Percentiles rank a stretch among this genome's conserved stretches.
These are phyloP conservation scores for Xylaria venustula DNA, from an alignment of 495 filamentous ascomycete genomes.

Conservation along the genomic window DNA sequence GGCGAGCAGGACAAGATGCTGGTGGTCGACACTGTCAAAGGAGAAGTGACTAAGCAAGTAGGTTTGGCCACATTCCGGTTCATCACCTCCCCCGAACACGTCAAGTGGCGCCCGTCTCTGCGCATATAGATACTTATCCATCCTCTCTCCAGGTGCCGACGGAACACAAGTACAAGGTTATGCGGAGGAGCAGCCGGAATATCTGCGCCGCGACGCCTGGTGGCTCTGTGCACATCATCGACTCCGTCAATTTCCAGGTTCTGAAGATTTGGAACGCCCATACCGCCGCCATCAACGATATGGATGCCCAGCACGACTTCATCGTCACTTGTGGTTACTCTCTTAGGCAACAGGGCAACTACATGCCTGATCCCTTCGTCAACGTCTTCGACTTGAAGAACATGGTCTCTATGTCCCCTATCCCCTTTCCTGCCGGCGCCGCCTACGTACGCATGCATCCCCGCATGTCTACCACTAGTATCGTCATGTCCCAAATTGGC, in stretches of 20 bases:
- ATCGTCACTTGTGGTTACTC: constrained; percentile 95
- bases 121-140: constrained; percentile 10
- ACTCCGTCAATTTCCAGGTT: constrained; percentile 70
- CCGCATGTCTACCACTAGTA: constrained; percentile 85
- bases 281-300: constrained; percentile 79
- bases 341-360: constrained; percentile 53
- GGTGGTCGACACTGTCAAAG: constrained; percentile 84
- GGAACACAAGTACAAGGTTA: constrained; percentile 76
- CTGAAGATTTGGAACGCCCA: constrained; percentile 89
- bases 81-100: not conserved
- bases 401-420: constrained; percentile 76
- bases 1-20: constrained; percentile 87
- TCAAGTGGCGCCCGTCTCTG: too few relatives aligned
- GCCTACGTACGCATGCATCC: constrained; percentile 96
- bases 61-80: not conserved
- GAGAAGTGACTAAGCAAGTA: constrained; percentile 70
- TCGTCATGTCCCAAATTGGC: constrained; percentile 84
- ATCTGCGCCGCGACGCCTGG: constrained; percentile 86
- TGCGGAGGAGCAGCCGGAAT: constrained; percentile 83
- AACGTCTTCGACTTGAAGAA: constrained; percentile 94
- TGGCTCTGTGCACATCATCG: constrained; percentile 84
- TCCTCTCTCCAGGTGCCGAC: constrained; percentile 56
- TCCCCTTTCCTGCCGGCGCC: constrained; percentile 87
- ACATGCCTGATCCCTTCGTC: constrained; percentile 82
- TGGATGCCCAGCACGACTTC: constrained; percentile 90